Evolutionary conservation across 345 rosid genomes (phyloP), one percentile per base, ranked within the genome.

Genomic region (Eutrema heterophyllum): DNA sequence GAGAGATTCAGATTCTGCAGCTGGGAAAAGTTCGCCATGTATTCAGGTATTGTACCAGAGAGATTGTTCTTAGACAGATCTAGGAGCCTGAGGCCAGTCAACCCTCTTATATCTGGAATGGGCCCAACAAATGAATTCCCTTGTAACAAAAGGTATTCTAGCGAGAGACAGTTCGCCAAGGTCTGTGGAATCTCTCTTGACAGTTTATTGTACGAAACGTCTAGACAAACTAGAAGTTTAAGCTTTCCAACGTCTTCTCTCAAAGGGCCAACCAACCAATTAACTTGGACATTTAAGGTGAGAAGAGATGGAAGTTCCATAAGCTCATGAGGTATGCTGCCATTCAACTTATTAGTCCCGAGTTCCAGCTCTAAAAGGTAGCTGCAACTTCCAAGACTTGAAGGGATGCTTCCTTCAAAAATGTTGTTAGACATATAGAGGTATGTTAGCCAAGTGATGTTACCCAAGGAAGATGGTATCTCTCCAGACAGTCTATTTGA

Each of bases 401-500:
- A 6, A 35, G 70, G 56, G 33, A 66, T 13, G 3, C 0, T 16
- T 33, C 70, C 70, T 49, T 48, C 13, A 7, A 50, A 49, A 1
- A 12, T 48, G 4, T 66, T 66, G 33, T 49, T 50, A 2, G 0
- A 3, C 58, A 66, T 18, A 6, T 2, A 4, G 2, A 66, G 46
- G 0, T 0, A 2, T 3, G 3, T 11, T 49, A 66, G 21, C 11
- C 16, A 18, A 18, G 44, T 66, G 70, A 66, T 7, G 40, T 64
- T 64, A 0, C 69, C 69, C 14, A 64, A 6, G 1, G 69, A 64
- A 64, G 40, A 16, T 36, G 70, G 70, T 35, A 66, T 49, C 29
- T n/a, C 13, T 66, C 70, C 78, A 7, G 54, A 66, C 15, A 74
- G 56, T 27, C 9, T 3, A 60, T 74, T 74, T 9, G 73, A 68